Evolutionary conservation across 495 filamentous ascomycete genomes (phyloP).

Genomic region (Letharia lupina): DNA sequence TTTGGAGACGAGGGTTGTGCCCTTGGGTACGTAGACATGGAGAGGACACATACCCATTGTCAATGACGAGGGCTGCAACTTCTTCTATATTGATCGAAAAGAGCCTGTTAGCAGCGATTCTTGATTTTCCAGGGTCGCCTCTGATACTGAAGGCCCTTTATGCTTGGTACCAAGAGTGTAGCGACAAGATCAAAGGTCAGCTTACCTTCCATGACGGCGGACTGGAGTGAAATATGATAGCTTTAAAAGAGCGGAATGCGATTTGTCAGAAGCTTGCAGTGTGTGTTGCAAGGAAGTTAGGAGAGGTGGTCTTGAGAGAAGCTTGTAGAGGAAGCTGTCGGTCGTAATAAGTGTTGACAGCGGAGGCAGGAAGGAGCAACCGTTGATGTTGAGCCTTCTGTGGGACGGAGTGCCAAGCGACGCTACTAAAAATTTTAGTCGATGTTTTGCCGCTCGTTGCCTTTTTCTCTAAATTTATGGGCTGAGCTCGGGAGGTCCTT

Average conservation of each 20-base stretch:
- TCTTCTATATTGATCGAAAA: constrained; percentile 61
- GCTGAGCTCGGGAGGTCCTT: background rate
- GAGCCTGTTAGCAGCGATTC: constrained; percentile 19
- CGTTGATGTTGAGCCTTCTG: constrained; percentile 29
- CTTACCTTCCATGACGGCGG: constrained; percentile 73
- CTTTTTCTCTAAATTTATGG: background rate
- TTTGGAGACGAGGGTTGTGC: background rate
- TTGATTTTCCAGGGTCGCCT: background rate
- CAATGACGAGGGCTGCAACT: constrained; percentile 99
- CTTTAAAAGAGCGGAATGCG: constrained; percentile 27
- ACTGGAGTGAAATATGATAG: constrained; percentile 31
- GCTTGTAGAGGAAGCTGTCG: constrained; percentile 41
- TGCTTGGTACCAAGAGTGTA: constrained; percentile 8
- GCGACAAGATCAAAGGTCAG: constrained; percentile 27
- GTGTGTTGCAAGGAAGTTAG: constrained; percentile 19
- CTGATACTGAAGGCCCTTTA: background rate
- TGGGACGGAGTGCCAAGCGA: constrained; percentile 23
- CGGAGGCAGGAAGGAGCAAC: constrained; percentile 30
- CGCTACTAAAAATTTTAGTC: constrained; percentile 22
- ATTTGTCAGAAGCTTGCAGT: constrained; percentile 24
- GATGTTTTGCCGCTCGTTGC: constrained; percentile 12
- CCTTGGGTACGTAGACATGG: background rate
- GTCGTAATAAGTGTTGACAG: constrained; percentile 37
- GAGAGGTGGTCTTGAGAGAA: constrained; percentile 36
- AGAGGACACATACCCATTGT: constrained; percentile 89